phyloP scores from a whole-genome alignment of 306 rosid genomes.

The Sechiopsis laciniata region DNA sequence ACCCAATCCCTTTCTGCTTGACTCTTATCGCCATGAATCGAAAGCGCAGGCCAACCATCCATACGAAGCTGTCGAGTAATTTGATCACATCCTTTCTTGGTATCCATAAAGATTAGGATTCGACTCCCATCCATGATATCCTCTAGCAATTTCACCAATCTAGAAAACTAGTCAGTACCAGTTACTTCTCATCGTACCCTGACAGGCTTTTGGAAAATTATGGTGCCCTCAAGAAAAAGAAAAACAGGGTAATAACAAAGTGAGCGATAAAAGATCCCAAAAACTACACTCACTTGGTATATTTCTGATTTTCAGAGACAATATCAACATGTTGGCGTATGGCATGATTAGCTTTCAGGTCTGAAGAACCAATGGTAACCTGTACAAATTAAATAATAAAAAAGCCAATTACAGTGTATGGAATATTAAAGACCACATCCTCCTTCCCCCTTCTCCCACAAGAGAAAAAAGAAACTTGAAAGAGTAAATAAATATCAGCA shows the following conservation, averaged over 20 bases:
- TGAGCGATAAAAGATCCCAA: constrained; percentile 8
- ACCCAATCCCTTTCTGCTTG: constrained; percentile 99
- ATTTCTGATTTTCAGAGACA: constrained; percentile 90
- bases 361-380: constrained; percentile 84
- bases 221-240: neutral
- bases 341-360: constrained; percentile 91
- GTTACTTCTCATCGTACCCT: constrained; percentile 23
- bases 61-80: constrained; percentile 87
- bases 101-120: constrained; percentile 92
- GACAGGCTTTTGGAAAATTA: constrained; percentile 14
- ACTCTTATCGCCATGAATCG: constrained; percentile 97
- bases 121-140: constrained; percentile 99
- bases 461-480: neutral
- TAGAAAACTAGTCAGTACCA: constrained; percentile 35
- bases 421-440: neutral
- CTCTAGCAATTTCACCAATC: constrained; percentile 90
- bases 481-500: neutral
- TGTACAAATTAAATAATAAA: constrained; percentile 29
- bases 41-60: constrained; percentile 99
- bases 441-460: neutral
- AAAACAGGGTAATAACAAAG: neutral
- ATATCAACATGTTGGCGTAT: constrained; percentile 85
- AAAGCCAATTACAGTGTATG: neutral
- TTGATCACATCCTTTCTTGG: constrained; percentile 97
- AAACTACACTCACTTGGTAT: constrained; percentile 61